These are phyloP conservation scores for Mallotus japonicus DNA, from an alignment of 441 rosid species.

Conservation along the genomic window DNA sequence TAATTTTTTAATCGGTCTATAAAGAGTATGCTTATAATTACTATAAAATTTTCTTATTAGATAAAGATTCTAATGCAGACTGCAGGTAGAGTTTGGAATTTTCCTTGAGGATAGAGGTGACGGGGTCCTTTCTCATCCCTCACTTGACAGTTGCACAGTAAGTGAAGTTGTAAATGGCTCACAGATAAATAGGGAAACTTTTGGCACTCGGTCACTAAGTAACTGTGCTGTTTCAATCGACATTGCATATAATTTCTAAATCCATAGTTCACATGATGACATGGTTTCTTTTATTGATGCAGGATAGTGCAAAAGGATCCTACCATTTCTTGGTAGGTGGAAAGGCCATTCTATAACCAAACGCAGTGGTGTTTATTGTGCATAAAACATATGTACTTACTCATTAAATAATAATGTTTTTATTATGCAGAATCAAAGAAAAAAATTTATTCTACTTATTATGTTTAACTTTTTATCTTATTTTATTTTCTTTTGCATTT, in stretches of 20 bases:
- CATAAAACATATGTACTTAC: no score
- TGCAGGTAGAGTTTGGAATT: conserved; percentile 11
- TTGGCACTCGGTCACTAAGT: neutral
- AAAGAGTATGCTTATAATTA: neutral
- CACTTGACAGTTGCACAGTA: conserved; percentile 45
- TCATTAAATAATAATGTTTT: no score
- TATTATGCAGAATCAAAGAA: no score
- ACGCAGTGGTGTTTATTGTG: conserved; percentile 88
- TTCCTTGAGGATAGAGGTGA: conserved; percentile 77
- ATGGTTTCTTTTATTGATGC: conserved; percentile 23
- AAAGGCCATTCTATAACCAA: conserved; percentile 77
- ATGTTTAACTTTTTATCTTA: no score
- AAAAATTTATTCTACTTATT: no score
- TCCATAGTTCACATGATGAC: neutral
- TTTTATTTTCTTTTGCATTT: no score
- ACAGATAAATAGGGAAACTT: neutral
- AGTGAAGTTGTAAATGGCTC: conserved; percentile 12
- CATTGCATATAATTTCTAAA: neutral
- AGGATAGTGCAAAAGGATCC: conserved; percentile 49
- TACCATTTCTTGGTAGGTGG: conserved; percentile 85
- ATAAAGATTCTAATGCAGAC: no score
- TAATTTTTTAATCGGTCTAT: neutral
- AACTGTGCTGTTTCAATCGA: neutral
- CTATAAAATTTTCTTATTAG: no score
- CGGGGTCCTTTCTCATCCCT: conserved; percentile 41